Percentiles rank a stretch among this genome's conserved stretches.
phyloP scores from a whole-genome alignment of 148 eudicot genomes.

The Amaranthus cruentus region DNA sequence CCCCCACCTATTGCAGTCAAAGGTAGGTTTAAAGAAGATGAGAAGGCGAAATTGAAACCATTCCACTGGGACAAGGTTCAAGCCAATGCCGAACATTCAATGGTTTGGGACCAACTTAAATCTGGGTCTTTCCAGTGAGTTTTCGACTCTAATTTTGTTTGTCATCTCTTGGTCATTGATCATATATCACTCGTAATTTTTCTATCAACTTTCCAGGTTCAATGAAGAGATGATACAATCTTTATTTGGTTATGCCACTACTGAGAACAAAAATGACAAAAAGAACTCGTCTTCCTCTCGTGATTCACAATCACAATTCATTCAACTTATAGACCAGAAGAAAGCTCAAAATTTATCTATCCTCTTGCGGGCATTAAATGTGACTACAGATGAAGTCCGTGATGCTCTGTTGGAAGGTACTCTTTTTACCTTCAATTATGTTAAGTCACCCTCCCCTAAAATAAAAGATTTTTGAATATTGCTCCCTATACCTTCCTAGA shows the following conservation, averaged over 20 bases:
- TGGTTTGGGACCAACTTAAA: conserved; percentile 92
- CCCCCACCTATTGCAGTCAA: conserved; percentile 32
- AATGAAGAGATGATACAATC: conserved; percentile 94
- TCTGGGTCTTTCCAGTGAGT: conserved; percentile 89
- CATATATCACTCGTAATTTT: background rate
- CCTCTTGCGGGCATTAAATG: conserved; percentile 58
- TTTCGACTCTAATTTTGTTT: conserved; percentile 7
- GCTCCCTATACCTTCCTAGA: background rate
- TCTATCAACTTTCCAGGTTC: conserved; percentile 42
- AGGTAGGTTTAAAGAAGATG: conserved; percentile 30
- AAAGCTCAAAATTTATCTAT: conserved; percentile 76
- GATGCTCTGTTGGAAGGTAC: conserved; percentile 75
- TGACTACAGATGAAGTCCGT: conserved; percentile 67
- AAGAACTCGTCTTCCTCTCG: conserved; percentile 48
- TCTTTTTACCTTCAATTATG: background rate
- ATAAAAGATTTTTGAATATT: background rate
- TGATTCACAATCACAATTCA: conserved; percentile 39
- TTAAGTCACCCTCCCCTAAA: background rate
- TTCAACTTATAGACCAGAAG: conserved; percentile 70
- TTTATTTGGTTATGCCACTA: conserved; percentile 65
- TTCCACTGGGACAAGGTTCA: conserved; percentile 95
- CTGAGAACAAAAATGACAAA: conserved; percentile 39
- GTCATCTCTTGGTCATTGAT: background rate
- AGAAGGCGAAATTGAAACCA: conserved; percentile 73
- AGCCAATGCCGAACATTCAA: conserved; percentile 79